A percentile compares a stretch with the other conserved stretches of the same genome.
These are phyloP conservation scores for Lunasporangiospora selenospora DNA, from an alignment of 192 early-diverging fungal species.

Conservation along the genomic window DNA sequence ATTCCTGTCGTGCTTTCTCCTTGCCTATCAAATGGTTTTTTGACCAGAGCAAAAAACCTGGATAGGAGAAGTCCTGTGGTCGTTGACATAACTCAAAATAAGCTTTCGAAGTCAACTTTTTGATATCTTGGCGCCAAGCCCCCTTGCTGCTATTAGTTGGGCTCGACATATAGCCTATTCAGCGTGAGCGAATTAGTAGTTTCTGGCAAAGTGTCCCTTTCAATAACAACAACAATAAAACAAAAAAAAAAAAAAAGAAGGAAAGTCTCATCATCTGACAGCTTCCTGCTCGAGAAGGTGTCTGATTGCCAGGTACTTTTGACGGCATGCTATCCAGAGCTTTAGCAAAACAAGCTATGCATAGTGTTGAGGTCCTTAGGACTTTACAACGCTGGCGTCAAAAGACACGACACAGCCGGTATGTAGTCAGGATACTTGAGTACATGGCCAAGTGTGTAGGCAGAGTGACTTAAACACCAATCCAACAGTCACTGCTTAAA, in stretches of 20 bases:
- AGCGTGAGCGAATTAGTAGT: background rate
- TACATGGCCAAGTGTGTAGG: background rate
- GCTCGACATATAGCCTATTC: slow-evolving; percentile 2
- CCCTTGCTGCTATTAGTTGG: background rate
- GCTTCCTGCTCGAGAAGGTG: slow-evolving; percentile 18
- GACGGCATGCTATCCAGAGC: slow-evolving; percentile 2
- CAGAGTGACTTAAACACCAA: slow-evolving; percentile 3
- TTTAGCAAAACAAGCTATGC: background rate
- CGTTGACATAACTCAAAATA: slow-evolving; percentile 10
- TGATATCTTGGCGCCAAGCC: slow-evolving; percentile 1
- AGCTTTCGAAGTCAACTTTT: slow-evolving; percentile 3
- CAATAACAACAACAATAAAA: background rate
- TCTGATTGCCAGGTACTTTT: slow-evolving; percentile 25
- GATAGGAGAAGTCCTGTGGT: slow-evolving; percentile 17
- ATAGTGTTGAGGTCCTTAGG: slow-evolving; percentile 1
- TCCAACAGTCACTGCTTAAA: no score
- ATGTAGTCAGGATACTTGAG: no score
- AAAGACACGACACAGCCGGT: slow-evolving; percentile 2
- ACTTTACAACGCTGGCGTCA: no score
- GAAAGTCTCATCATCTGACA: slow-evolving; percentile 31
- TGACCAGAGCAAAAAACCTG: slow-evolving; percentile 5
- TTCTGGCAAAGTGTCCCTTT: background rate
- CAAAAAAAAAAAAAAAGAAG: slow-evolving; percentile 12
- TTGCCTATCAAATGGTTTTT: slow-evolving; percentile 9
- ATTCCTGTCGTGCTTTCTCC: slow-evolving; percentile 5